A percentile compares a stretch with the other conserved stretches of the same genome.
These are phyloP conservation scores for Schizosaccharomyces lindneri DNA, from an alignment of 805 yeast species.

Conservation along the genomic window DNA sequence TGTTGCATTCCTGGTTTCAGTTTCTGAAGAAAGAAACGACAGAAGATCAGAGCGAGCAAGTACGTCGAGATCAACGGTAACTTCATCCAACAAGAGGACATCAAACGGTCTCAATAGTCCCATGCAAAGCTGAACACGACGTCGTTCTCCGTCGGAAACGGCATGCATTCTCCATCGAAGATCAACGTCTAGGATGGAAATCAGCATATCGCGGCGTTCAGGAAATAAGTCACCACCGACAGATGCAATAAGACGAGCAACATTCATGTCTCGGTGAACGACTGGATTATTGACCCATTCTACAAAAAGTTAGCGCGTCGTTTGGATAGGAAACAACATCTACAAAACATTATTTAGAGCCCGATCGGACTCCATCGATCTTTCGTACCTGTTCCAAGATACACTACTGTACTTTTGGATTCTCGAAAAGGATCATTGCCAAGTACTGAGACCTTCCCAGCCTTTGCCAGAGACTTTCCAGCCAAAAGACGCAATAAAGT, in stretches of 20 bases:
- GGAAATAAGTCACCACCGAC: slow-evolving; percentile 58
- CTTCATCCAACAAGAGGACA: slow-evolving; percentile 72
- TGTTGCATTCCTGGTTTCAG: slow-evolving; percentile 40
- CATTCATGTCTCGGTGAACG: slow-evolving; percentile 78
- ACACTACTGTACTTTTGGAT: slow-evolving; percentile 27
- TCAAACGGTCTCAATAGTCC: slow-evolving; percentile 83
- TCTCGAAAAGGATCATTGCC: slow-evolving; percentile 76
- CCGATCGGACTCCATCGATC: slow-evolving; percentile 22
- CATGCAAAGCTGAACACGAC: slow-evolving; percentile 85
- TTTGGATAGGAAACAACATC: background rate
- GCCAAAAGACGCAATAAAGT: slow-evolving; percentile 65
- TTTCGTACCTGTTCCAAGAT: slow-evolving; percentile 43
- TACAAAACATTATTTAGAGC: slow-evolving; percentile 85
- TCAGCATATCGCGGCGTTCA: slow-evolving; percentile 52
- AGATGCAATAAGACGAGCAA: slow-evolving; percentile 46
- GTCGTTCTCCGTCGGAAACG: slow-evolving; percentile 81
- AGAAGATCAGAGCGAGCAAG: slow-evolving; percentile 58
- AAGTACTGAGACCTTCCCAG: slow-evolving; percentile 46
- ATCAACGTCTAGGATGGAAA: slow-evolving; percentile 64
- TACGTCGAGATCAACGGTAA: slow-evolving; percentile 88
- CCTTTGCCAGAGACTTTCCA: slow-evolving; percentile 65
- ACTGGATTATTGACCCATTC: slow-evolving; percentile 92
- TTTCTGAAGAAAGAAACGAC: slow-evolving; percentile 48
- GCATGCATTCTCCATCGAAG: slow-evolving; percentile 77
- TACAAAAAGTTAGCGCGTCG: background rate